Evolutionary conservation across 352 stramenopile genomes (phyloP), one percentile per base, ranked within the genome.

Genomic region (Elongisporangium undulatum): DNA sequence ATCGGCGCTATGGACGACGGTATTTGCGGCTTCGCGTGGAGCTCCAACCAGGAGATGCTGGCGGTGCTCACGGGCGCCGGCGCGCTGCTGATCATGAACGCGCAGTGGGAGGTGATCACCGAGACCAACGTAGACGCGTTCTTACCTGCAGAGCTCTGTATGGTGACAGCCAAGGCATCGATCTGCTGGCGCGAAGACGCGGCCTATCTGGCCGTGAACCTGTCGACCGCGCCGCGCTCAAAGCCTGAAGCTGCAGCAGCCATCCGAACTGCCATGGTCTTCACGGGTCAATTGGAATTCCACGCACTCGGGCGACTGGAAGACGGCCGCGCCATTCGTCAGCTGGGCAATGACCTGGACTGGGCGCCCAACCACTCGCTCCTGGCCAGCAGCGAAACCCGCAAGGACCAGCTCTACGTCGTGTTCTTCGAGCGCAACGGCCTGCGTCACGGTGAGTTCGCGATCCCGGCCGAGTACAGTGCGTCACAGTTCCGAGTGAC

Each of bases 381-480:
- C 4, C 78, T 95, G 51, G 74, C 82, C 9, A 83, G 74, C 54
- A 74, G 71, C 50, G 81, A 95, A 63, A 69, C 63, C 34, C 71
- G 83, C 48, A 84, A 81, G 24, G 69, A 77, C 3, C 63, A 81
- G 53, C 64, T 85, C 23, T 75, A 81, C 29, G 66, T 94, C 15
- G 81, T 92, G 17, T 94, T 94, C 58, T 95, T 95, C 53, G 86
- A 95, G 61, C 70, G 79, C 20, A 95, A 95, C 58, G 86, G 86
- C 1, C 64, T 94, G 48, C 75, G 81, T 2, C 86, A 95, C 60
- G 83, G 86, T 16, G 86, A 94, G 49, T 92, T 95, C 58, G 59
- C 69, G 19, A 65, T 94, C 21, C 74, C 81, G 4, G 26, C 53
- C 15, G 51, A 71, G n/a, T 81, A 78, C 51, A 53, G 56, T 4